phyloP scores from a whole-genome alignment of 805 yeast species.

The Pichia cephalocereana region DNA sequence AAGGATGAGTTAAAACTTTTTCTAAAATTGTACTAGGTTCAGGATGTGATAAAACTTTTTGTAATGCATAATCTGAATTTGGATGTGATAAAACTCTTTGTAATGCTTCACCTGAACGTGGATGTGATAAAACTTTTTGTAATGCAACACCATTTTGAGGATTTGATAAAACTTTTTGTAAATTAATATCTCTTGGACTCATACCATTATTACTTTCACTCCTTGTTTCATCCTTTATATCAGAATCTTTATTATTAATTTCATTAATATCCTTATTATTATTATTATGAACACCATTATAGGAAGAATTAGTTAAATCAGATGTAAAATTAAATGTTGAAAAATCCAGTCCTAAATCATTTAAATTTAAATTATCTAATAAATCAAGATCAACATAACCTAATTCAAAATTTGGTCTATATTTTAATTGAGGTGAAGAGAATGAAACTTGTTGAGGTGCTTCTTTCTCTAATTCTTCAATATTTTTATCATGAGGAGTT shows the following conservation, averaged over 20 bases:
- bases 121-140: slow-evolving; percentile 13
- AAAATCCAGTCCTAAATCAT: slow-evolving; percentile 17
- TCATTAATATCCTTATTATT: neutral
- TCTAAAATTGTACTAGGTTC: slow-evolving; percentile 9
- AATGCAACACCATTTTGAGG: slow-evolving; percentile 11
- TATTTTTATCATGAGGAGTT: slow-evolving; percentile 3
- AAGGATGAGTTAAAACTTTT: slow-evolving; percentile 8
- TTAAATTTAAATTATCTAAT: slow-evolving; percentile 17
- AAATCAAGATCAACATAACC: slow-evolving; percentile 26
- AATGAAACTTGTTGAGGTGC: slow-evolving; percentile 69
- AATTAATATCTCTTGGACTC: slow-evolving; percentile 4
- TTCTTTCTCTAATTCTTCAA: slow-evolving; percentile 20
- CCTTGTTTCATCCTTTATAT: neutral
- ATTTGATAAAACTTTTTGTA: slow-evolving; percentile 11
- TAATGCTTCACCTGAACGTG: slow-evolving; percentile 10
- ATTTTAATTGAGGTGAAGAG: slow-evolving; percentile 61
- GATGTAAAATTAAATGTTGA: slow-evolving; percentile 3
- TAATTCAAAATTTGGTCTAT: slow-evolving; percentile 21
- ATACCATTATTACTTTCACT: neutral
- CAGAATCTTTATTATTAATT: neutral
- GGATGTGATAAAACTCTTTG: slow-evolving; percentile 13
- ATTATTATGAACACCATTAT: neutral
- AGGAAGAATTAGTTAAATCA: neutral
- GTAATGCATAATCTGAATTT: slow-evolving; percentile 11
- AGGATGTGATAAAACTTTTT: slow-evolving; percentile 13